Percentiles rank a stretch among this genome's conserved stretches.
phyloP scores from a whole-genome alignment of 163 green algal species.

The Chlorella variabilis region DNA sequence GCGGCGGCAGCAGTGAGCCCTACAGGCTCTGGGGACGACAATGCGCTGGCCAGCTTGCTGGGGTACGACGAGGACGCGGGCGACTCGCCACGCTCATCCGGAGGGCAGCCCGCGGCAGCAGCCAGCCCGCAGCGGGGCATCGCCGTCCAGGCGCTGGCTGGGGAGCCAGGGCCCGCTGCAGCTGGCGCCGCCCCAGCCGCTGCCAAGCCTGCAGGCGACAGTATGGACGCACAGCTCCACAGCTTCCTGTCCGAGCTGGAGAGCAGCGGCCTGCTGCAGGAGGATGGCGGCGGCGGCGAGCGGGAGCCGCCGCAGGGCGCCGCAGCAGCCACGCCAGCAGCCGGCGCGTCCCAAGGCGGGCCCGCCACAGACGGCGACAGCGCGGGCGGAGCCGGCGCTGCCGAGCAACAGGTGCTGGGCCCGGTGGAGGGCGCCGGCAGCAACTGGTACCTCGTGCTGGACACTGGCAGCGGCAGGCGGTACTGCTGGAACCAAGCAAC shows the following conservation, averaged over 20 bases:
- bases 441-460: conserved; percentile 50
- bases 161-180: not conserved
- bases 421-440: conserved; percentile 33
- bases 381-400: not conserved
- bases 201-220: not conserved
- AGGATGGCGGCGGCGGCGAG: not conserved
- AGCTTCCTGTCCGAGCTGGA: conserved; percentile 57
- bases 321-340: not conserved
- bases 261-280: conserved; percentile 49
- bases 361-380: not conserved
- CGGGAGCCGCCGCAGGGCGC: not conserved
- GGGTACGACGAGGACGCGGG: conserved; percentile 30
- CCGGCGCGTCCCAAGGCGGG: not conserved
- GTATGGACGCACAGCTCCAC: conserved; percentile 43
- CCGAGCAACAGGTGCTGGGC: conserved; percentile 53
- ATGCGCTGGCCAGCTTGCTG: conserved; percentile 46
- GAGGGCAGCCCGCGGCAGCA: not conserved
- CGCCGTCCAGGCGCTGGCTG: not conserved
- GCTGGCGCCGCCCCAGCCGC: not conserved
- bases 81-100: not conserved
- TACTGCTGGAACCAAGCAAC: conserved; percentile 55
- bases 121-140: not conserved
- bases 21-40: not conserved
- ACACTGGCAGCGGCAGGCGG: conserved; percentile 45
- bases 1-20: not conserved